These are phyloP conservation scores for Hevea brasiliensis DNA, from an alignment of 345 rosid species.

Conservation along the genomic window DNA sequence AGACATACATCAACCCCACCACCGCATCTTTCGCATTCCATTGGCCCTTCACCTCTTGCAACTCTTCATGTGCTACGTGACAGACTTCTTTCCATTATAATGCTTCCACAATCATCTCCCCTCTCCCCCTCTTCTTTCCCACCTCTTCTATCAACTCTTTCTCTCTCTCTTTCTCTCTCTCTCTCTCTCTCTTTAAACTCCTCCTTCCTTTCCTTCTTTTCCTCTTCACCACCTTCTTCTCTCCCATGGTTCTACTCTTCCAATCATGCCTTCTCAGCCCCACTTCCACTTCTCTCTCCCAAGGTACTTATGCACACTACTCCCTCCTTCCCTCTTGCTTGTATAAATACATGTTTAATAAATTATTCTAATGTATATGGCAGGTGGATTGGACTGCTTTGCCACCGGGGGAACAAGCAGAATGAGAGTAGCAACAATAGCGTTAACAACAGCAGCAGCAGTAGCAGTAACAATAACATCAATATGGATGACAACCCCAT, in stretches of 20 bases:
- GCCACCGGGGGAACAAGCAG: neutral
- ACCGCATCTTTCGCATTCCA: neutral
- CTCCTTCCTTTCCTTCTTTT: neutral
- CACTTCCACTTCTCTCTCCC: slow-evolving; percentile 40
- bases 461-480: slow-evolving; percentile 5
- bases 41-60: neutral
- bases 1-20: neutral
- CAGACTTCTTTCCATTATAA: slow-evolving; percentile 21
- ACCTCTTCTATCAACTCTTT: neutral
- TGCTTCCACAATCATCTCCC: slow-evolving; percentile 30
- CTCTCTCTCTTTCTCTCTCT: no score
- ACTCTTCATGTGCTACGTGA: slow-evolving; percentile 38
- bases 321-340: no score
- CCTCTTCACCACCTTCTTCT: neutral
- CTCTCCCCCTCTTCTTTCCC: neutral
- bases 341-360: no score
- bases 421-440: slow-evolving; percentile 1
- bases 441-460: no score
- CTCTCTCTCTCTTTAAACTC: neutral
- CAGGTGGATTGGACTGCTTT: slow-evolving; percentile 48
- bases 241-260: slow-evolving; percentile 47
- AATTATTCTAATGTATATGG: no score
- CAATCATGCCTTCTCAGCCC: slow-evolving; percentile 42
- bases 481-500: slow-evolving; percentile 34
- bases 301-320: slow-evolving; percentile 19